Base-by-base conservation (phyloP, 2,329 filamentous ascomycete species). In the Sordariomycetes sp. region DNA sequence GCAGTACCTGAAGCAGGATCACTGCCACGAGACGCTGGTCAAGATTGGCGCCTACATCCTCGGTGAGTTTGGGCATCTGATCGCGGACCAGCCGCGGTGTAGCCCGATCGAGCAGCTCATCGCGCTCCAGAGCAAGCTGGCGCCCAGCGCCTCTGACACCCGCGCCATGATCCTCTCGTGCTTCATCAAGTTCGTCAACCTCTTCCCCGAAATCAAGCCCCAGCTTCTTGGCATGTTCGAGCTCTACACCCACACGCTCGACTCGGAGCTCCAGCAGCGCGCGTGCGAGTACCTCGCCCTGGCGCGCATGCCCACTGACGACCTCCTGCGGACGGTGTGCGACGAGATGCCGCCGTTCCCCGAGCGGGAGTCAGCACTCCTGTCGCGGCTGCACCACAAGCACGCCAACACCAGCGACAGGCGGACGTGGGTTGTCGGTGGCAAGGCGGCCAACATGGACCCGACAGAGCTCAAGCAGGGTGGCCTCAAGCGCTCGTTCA, bases 301-400 rank as follows among this genome's bases (percentile, higher is more conserved):
- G 61, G 90, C 90, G 20, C 91, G 82, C 36, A 79, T 95, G 68
- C 87, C 90, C 0, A 90, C 89, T 0, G 94, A 99, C 65, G 91
- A 97, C 62, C 79, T 99, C 7, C 77, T 99, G 13, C 84, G 94
- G 55, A 97, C 94, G 0, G 85, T 99, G 6, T 96, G 91, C 69
- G 94, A 99, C 64, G 94, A 99, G 69, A 99, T 99, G 95, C 94
- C 94, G 2, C 91, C 94, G 0, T 99, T 97, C 72, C 95, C 94
- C 0, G 91, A 99, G 69, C 80, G 95, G 60, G 86, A 95, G 59
- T 97, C 94, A 5, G 92, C 94, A 1, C 76, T 99, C 32, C 77
- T 99, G 12, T 96, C 92, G 45, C 82, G 94, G 59, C 78, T 99
- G 54, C 92, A 99, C 71, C 90, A 96, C 71, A 97, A 95, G 74